Base-by-base conservation (phyloP, 345 rosid species). In the Kandelia obovata region DNA sequence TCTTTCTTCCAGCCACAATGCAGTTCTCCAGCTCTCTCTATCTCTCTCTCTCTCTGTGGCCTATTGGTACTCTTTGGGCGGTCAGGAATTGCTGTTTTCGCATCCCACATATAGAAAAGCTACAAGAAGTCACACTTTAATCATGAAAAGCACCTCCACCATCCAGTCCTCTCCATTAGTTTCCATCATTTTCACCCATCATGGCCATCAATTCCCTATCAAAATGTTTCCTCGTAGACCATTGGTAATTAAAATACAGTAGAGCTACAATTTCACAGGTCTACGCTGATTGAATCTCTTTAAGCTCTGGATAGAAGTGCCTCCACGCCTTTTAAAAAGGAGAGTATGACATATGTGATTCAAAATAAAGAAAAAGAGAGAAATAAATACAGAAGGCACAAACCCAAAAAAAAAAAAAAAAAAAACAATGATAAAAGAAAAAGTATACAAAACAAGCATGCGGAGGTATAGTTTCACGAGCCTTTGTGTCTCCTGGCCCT, bases 121-220 rank as follows among this genome's bases (percentile, higher is more conserved):
- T 47, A 9, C 61, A 65, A 62, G 4, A 52, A 32, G 70, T 78
- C 78, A 70, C 67, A 56, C 83, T 78, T 83, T 74, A 83, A 82
- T 83, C 76, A 86, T 86, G 82, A 82, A 75, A 71, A 52, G 27
- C 84, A 75, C 87, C 78, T 66, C 78, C 79, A 66, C 74, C 70
- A 53, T 13, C 72, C 32, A 26, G 60, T 37, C 64, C 65, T 49
- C 47, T 25, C 63, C 62, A 25, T 39, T 8, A 34, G 7, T 62
- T 0, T 51, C 53, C 39, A 60, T 71, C 73, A 73, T 71, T 65
- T 34, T 69, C 70, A 6, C 72, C 30, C 67, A 49, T 67, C 80
- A 77, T 76, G 78, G 66, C 67, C 16, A 56, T 21, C 53, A 58
- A 16, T 51, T 52, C 57, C 58, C 77, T 51, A 75, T 72, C 73